Conservation (phyloP, 108 stramenopile genomes). For the Skeletonema potamos region DNA sequence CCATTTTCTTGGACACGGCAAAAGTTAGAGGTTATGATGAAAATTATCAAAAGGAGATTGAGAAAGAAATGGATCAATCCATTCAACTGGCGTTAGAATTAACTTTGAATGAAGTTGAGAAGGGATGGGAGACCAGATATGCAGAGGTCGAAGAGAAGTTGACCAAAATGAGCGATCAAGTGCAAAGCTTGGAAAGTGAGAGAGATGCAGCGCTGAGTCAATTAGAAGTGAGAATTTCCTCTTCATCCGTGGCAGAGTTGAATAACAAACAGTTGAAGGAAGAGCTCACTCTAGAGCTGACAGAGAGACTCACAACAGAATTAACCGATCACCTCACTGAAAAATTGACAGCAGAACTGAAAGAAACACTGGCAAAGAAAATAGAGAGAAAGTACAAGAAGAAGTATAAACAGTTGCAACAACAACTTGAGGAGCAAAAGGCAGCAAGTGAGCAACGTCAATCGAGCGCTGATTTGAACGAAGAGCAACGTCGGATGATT, state of each 20-base stretch:
- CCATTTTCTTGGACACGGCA: conserved; percentile 10
- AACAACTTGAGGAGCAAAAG: conserved; percentile 12
- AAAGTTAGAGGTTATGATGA: neutral
- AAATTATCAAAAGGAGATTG: conserved; percentile 17
- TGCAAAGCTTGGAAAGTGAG: conserved; percentile 14
- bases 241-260: neutral
- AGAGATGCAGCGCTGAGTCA: conserved; percentile 19
- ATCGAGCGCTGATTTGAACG: neutral
- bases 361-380: neutral
- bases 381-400: conserved; percentile 33
- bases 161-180: conserved; percentile 16
- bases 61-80: conserved; percentile 37
- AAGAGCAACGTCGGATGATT: conserved; percentile 12
- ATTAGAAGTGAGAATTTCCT: conserved; percentile 8
- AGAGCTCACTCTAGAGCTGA: conserved; percentile 18
- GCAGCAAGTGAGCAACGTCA: conserved; percentile 6
- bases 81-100: conserved; percentile 33
- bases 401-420: conserved; percentile 27
- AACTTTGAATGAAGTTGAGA: conserved; percentile 21
- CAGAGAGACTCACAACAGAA: conserved; percentile 3
- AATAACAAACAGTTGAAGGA: conserved; percentile 13
- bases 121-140: conserved; percentile 35
- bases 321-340: conserved; percentile 18
- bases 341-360: conserved; percentile 8
- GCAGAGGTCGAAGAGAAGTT: conserved; percentile 22